Conservation (phyloP, 23 red algal genomes). For the Gracilaria vermiculophylla region DNA sequence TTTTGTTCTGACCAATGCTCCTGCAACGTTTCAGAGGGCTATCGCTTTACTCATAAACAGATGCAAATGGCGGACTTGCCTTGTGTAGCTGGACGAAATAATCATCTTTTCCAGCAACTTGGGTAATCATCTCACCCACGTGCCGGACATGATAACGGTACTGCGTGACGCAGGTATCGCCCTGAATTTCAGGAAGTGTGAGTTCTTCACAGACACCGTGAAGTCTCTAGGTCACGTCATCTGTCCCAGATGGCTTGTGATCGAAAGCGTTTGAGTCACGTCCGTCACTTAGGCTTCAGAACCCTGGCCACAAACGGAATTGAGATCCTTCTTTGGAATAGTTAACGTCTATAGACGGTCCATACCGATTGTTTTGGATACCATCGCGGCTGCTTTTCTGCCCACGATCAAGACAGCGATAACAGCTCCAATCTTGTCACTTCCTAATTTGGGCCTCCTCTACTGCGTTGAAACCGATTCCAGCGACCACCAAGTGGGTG, state of each 20-base stretch:
- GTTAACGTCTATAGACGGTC: conserved; percentile 9
- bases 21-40: background rate
- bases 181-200: background rate
- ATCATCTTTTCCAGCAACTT: conserved; percentile 9
- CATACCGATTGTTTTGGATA: no score
- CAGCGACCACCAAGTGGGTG: background rate
- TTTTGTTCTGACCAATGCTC: conserved; percentile 7
- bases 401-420: no score
- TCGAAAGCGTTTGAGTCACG: background rate
- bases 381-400: no score
- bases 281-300: background rate
- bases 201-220: background rate
- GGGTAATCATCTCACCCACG: background rate
- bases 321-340: background rate
- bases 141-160: background rate
- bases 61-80: background rate
- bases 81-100: conserved; percentile 17
- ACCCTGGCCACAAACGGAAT: background rate
- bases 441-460: background rate
- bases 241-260: background rate
- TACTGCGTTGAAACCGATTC: conserved; percentile 20
- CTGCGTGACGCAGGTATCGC: background rate
- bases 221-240: conserved; percentile 3
- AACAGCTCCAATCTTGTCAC: background rate
- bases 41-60: background rate